Evolutionary conservation across 345 rosid genomes (phyloP).

Genomic region (Camelina sativa): DNA sequence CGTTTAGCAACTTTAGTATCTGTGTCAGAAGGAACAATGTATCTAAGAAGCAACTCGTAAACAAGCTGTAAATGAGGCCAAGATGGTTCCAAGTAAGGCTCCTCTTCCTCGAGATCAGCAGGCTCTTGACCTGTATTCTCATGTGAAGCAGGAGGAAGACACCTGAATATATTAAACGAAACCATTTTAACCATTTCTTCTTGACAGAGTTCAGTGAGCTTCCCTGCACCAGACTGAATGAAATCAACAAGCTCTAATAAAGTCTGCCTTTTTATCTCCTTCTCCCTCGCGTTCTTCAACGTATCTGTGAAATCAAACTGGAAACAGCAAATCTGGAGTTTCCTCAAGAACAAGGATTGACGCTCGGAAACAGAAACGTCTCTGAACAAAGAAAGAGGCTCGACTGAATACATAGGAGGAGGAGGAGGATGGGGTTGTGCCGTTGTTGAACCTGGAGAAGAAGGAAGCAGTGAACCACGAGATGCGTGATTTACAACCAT

Average conservation of each 20-base stretch:
- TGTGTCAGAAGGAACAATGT: constrained; percentile 74
- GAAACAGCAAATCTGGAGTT: constrained; percentile 78
- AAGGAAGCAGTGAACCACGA: constrained; percentile 43
- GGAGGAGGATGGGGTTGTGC: constrained; percentile 43
- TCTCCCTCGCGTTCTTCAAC: constrained; percentile 61
- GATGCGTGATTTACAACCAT: constrained; percentile 78
- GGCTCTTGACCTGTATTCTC: constrained; percentile 82
- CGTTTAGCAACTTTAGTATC: constrained; percentile 83
- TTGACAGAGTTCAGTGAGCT: constrained; percentile 69
- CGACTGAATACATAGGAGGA: constrained; percentile 65
- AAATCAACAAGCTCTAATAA: constrained; percentile 77
- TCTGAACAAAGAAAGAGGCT: constrained; percentile 68
- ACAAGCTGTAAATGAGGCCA: constrained; percentile 95
- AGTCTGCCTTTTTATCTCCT: constrained; percentile 85
- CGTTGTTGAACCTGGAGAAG: constrained; percentile 28
- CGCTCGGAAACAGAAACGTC: constrained; percentile 70
- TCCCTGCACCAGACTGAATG: constrained; percentile 78
- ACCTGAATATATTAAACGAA: constrained; percentile 63
- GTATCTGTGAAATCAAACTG: constrained; percentile 74
- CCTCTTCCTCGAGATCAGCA: constrained; percentile 84
- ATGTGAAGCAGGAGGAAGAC: constrained; percentile 76
- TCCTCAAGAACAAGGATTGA: constrained; percentile 64
- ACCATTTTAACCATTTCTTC: constrained; percentile 86
- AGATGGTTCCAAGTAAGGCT: constrained; percentile 78
- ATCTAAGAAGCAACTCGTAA: constrained; percentile 76